These are phyloP conservation scores for Lipomyces yamanashiensis DNA, from an alignment of 805 yeast genomes.

Conservation along the genomic window DNA sequence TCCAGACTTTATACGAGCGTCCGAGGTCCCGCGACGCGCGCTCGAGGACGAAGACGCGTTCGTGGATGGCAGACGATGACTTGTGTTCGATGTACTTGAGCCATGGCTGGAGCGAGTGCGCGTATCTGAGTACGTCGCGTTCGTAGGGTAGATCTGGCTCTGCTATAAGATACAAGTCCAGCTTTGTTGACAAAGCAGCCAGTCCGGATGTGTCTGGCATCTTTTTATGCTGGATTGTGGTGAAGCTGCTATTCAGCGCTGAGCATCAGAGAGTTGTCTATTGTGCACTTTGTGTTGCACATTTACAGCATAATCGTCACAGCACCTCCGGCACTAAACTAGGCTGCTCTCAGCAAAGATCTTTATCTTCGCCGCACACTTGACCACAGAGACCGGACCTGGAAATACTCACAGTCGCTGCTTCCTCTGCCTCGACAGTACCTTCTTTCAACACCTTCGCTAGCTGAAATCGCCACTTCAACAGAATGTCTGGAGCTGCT, in stretches of 20 bases:
- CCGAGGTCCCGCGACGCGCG: conserved; percentile 56
- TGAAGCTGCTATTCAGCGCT: background rate
- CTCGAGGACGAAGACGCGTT: conserved; percentile 51
- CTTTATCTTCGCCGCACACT: conserved; percentile 13
- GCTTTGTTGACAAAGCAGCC: conserved; percentile 5
- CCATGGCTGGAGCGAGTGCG: conserved; percentile 49
- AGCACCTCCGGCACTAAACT: background rate
- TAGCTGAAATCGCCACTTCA: too few relatives aligned
- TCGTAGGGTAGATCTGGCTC: conserved; percentile 57
- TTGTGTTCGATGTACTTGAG: conserved; percentile 48
- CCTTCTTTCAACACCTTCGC: background rate
- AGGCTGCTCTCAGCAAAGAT: conserved; percentile 13
- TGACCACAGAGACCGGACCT: background rate
- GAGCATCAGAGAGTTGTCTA: background rate
- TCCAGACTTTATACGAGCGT: conserved; percentile 62
- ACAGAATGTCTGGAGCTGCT: conserved; percentile 34
- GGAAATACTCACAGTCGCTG: background rate
- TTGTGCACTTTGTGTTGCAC: background rate
- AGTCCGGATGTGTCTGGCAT: background rate
- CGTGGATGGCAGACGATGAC: conserved; percentile 39
- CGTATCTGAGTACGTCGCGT: conserved; percentile 50
- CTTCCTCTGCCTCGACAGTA: background rate
- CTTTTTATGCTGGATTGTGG: background rate
- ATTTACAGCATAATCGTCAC: background rate
- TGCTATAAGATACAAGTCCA: conserved; percentile 24